Evolutionary conservation across 2,329 filamentous ascomycete species (phyloP), one percentile per base, ranked within the genome.

Genomic region (Dryadomyces quercivorus): DNA sequence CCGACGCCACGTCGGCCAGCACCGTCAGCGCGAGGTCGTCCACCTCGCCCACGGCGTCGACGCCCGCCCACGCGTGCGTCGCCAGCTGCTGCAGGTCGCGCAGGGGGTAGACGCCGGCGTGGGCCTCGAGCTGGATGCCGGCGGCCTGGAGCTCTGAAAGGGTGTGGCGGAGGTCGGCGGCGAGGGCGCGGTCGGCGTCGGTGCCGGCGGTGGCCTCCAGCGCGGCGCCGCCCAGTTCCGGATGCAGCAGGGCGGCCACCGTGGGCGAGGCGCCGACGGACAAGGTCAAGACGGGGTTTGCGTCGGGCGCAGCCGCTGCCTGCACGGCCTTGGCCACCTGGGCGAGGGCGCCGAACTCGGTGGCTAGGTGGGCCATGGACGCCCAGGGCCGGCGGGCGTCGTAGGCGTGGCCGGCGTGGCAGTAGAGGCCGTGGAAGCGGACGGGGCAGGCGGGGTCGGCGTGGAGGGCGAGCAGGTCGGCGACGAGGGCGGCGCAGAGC

Each of bases 51-150:
- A 22, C 6, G 1, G 50, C 50, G n/a, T 42, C 73, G 21, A 63
- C 63, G 13, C 63, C 59, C 57, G 72, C 61, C 51, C 69, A 64
- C 4, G 85, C 82, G 61, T 84, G 80, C 0, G 86, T 88, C 1
- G 86, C 82, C 2, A 92, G 72, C 66, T 93, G 88, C 65, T 93
- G 88, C 61, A 91, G 73, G 65, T 93, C 88, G 9, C 92, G 76
- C 3, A 82, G 73, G 0, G 86, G 81, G 64, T 91, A 92, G 2
- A 88, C 84, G 34, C 86, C 86, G 0, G 86, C 86, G 64, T 91
- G 87, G 2, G 89, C 71, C 64, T 90, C 86, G 26, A 89, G 72
- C 3, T 63, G 67, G 51, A 76, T 18, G 34, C 12, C 16, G 38
- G 36, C 71, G 40, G 68, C 70, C 5, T 65, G 62, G 57, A 72